A percentile compares a stretch with the other conserved stretches of the same genome.
These are phyloP conservation scores for Thermochaetoides thermophila DNA, from an alignment of 495 filamentous ascomycete species.

Conservation along the genomic window DNA sequence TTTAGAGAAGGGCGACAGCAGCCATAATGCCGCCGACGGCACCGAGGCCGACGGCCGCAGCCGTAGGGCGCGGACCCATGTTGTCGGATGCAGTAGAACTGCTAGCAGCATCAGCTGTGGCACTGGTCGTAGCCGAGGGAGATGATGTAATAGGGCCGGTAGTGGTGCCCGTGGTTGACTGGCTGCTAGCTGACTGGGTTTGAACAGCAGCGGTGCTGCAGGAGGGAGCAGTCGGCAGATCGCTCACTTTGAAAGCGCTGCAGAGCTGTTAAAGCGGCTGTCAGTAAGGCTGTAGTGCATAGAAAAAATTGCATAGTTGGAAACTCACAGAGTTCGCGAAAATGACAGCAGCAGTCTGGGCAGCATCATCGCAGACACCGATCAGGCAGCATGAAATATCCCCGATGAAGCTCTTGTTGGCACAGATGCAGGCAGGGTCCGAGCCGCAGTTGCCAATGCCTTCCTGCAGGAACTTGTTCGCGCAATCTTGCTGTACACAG, in stretches of 20 bases:
- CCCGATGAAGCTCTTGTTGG: constrained; percentile 39
- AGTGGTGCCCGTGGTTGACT: constrained; percentile 7
- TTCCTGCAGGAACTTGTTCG: constrained; percentile 28
- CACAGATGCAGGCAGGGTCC: constrained; percentile 57
- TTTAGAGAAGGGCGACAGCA: constrained; percentile 19
- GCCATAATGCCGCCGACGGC: constrained; percentile 20
- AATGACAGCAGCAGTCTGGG: constrained; percentile 32
- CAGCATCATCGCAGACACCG: constrained; percentile 33
- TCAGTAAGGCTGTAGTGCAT: background rate
- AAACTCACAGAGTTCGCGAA: constrained; percentile 17
- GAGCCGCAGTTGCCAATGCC: constrained; percentile 39
- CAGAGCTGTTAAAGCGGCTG: constrained; percentile 17
- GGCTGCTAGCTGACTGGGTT: constrained; percentile 10
- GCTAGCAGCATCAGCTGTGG: constrained; percentile 12
- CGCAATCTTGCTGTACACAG: constrained; percentile 37
- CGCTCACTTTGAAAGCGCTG: constrained; percentile 16
- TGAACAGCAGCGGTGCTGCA: constrained; percentile 16
- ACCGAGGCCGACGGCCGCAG: constrained; percentile 12
- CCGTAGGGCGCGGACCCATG: constrained; percentile 14
- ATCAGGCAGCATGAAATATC: constrained; percentile 54
- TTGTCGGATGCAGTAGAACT: constrained; percentile 9
- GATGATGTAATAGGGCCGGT: background rate
- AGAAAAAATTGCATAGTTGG: background rate
- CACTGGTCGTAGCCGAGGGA: constrained; percentile 2
- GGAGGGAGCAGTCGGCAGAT: constrained; percentile 19